Base-by-base conservation (phyloP, 768 basidiomycete genomes). In the Clitopilus passeckerianus region DNA sequence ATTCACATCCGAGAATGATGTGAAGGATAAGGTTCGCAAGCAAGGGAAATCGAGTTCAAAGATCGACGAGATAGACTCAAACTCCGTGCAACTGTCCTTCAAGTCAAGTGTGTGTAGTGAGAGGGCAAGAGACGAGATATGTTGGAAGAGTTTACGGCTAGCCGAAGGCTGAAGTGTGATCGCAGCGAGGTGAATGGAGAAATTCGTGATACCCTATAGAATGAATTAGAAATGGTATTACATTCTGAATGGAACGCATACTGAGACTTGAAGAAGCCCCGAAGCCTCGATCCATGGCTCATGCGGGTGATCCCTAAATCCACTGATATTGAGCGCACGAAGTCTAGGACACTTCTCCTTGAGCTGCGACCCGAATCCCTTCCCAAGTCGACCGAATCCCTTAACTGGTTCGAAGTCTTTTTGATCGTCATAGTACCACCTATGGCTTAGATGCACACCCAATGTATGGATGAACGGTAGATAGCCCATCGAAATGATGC, bases 91-190 rank as follows among this genome's bases (percentile, higher is more conserved):
- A 56, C 18, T 27, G 6, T 18, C 20, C 27, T 55, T 55, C 54
- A 56, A 20, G 34, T 34, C 30, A 15, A 56, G 55, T 30, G 55
- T 56, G 34, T 56, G 55, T 20, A 56, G 55, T 1, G 34, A 56
- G 55, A 10, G 55, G 34, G 55, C 55, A 24, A 56, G 55, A 20
- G 55, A 35, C 6, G 55, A 56, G 16, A 56, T 18, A 56, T 56
- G 34, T 5, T 56, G 55, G 34, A 56, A n/a, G 55, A 35, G 34
- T 56, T 56, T 35, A 56, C 20, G 55, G 33, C 14, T 18, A 30
- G 34, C 55, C 34, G 34, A 56, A 35, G 55, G 20, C n/a, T 56
- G n/a, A 35, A 37, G 14, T 18, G 18, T 30, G 35, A n/a, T 14
- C 18, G 20, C 54, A 18, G 35, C 14, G 55, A 56, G 10, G 55